Evolutionary conservation across 2,329 filamentous ascomycete genomes (phyloP).

Genomic region (Paramyrothecium roridum): DNA sequence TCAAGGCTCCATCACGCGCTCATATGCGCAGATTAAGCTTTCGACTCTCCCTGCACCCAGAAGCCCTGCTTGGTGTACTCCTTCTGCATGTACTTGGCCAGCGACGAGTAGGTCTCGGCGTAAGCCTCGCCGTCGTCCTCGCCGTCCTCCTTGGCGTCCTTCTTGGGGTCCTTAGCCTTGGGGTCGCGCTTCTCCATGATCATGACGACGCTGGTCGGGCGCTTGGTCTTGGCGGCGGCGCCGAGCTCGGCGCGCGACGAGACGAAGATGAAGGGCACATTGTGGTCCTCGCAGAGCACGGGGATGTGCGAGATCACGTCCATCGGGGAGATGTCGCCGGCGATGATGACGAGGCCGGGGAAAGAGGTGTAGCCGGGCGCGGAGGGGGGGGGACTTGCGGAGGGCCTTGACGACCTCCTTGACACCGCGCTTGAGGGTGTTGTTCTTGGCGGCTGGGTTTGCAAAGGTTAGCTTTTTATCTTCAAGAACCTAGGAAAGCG

Average conservation of each 20-base stretch:
- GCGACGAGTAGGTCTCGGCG: conserved; percentile 59
- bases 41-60: conserved; percentile 38
- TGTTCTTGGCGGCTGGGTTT: conserved; percentile 80
- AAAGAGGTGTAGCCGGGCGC: conserved; percentile 61
- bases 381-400: conserved; percentile 78
- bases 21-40: conserved; percentile 11
- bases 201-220: conserved; percentile 96
- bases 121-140: conserved; percentile 45
- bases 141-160: conserved; percentile 40
- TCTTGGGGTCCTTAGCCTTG: conserved; percentile 41
- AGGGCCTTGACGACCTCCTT: conserved; percentile 99
- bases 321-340: conserved; percentile 96
- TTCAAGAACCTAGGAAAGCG: background rate
- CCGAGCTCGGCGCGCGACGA: conserved; percentile 89
- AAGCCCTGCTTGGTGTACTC: conserved; percentile 57
- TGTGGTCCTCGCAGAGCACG: conserved; percentile 96
- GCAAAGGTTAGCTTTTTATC: conserved; percentile 11
- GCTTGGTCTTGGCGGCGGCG: conserved; percentile 89
- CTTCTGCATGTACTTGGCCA: conserved; percentile 65
- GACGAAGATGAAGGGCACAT: conserved; percentile 95
- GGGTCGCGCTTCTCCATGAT: conserved; percentile 57
- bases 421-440: conserved; percentile 93
- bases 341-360: conserved; percentile 82
- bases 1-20: background rate
- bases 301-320: conserved; percentile 98